These are phyloP conservation scores for Arthrobotrys conoides DNA, from an alignment of 2,329 filamentous ascomycete genomes.

Conservation along the genomic window DNA sequence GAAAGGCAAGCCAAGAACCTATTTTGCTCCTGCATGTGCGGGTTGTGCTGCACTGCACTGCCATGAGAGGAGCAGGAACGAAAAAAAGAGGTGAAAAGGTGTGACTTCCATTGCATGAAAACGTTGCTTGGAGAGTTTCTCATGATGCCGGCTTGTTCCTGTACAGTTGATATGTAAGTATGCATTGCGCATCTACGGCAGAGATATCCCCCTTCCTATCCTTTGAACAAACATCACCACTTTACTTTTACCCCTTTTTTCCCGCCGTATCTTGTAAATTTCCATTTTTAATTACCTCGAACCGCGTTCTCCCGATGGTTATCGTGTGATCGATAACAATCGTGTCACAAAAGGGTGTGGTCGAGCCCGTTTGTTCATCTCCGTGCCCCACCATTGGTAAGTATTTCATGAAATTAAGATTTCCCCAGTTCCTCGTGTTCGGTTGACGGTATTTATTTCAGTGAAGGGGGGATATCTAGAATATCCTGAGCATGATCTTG, in stretches of 20 bases:
- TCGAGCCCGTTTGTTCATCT: slow-evolving; percentile 21
- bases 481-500: slow-evolving; percentile 1
- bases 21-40: slow-evolving; percentile 20
- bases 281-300: slow-evolving; percentile 34
- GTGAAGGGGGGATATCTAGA: background rate
- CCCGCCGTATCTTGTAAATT: slow-evolving; percentile 7
- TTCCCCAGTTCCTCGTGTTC: slow-evolving; percentile 19
- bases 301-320: slow-evolving; percentile 35
- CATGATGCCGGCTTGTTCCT: slow-evolving; percentile 10
- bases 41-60: slow-evolving; percentile 1
- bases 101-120: slow-evolving; percentile 11
- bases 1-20: slow-evolving; percentile 15
- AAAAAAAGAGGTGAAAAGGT: too few relatives aligned
- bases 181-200: background rate
- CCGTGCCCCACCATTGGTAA: slow-evolving; percentile 21
- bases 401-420: slow-evolving; percentile 34
- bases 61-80: background rate
- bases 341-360: slow-evolving; percentile 20
- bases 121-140: background rate
- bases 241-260: slow-evolving; percentile 36
- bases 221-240: background rate
- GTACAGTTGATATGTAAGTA: background rate
- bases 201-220: slow-evolving; percentile 1
- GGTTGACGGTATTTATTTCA: background rate
- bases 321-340: slow-evolving; percentile 28